A percentile compares a stretch with the other conserved stretches of the same genome.
Evolutionary conservation across 176 grass and related monocot genomes (phyloP).

Genomic region (sorghum (Sorghum bicolor)): Sorghum_bicolor_NCBIv3 NC_012876.2:8150001-8150500

Average conservation of each 20-base stretch:
- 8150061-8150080: not conserved
- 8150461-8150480: not conserved
- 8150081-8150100: not conserved
- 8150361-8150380: not conserved
- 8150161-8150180: not conserved
- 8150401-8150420: not conserved
- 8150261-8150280: not conserved
- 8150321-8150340: not conserved
- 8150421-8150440: not conserved
- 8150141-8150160: not conserved
- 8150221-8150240: not conserved
- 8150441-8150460: not conserved
- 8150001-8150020: not conserved
- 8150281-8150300: not conserved
- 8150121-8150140: not conserved
- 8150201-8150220: not conserved
- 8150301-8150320: not conserved
- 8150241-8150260: not conserved
- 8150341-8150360: not conserved
- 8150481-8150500: not conserved
- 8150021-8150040: not conserved
- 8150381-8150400: not conserved
- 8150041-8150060: not conserved
- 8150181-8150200: not conserved
- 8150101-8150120: not conserved